Percentiles rank a stretch among this genome's conserved stretches.
Evolutionary conservation across 2,329 filamentous ascomycete genomes (phyloP).

Genomic region (Lasiodiplodia theobromae): DNA sequence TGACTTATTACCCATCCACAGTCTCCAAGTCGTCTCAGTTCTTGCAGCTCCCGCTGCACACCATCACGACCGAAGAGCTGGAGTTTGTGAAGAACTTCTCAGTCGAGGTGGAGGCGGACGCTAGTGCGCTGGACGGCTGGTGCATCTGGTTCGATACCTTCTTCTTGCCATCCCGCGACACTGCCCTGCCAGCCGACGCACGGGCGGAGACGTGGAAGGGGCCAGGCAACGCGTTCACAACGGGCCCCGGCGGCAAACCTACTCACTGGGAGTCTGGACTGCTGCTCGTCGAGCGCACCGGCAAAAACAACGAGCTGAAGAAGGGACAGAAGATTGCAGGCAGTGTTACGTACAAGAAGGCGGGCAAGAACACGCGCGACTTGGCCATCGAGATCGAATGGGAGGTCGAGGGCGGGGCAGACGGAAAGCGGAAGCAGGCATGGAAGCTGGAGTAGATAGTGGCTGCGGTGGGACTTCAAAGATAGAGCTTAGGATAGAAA

Average conservation of each 20-base stretch:
- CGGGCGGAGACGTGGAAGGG: constrained; percentile 69
- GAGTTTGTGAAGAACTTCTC: constrained; percentile 75
- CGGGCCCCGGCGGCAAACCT: constrained; percentile 74
- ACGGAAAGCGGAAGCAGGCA: constrained; percentile 37
- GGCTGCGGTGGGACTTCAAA: constrained; percentile 21
- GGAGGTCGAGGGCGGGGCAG: constrained; percentile 40
- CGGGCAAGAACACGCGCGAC: constrained; percentile 51
- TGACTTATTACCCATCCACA: constrained; percentile 42
- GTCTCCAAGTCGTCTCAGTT: constrained; percentile 66
- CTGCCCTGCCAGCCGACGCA: constrained; percentile 53
- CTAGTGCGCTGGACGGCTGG: constrained; percentile 82
- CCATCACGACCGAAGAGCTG: constrained; percentile 73
- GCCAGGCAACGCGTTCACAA: constrained; percentile 73
- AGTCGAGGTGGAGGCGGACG: constrained; percentile 65
- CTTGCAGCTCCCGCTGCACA: constrained; percentile 78
- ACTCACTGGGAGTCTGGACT: constrained; percentile 94
- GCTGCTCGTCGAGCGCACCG: constrained; percentile 70
- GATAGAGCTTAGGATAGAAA: constrained; percentile 25
- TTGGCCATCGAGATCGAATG: constrained; percentile 51
- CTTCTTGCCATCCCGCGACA: constrained; percentile 71
- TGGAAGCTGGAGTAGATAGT: constrained; percentile 43
- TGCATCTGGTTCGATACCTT: constrained; percentile 95
- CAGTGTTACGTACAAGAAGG: constrained; percentile 73
- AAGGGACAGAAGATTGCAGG: constrained; percentile 69
- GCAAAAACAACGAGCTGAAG: constrained; percentile 56